Evolutionary conservation across 306 rosid genomes (phyloP), one percentile per base, ranked within the genome.

Genomic region (Lathyrus tuberosus): DNA sequence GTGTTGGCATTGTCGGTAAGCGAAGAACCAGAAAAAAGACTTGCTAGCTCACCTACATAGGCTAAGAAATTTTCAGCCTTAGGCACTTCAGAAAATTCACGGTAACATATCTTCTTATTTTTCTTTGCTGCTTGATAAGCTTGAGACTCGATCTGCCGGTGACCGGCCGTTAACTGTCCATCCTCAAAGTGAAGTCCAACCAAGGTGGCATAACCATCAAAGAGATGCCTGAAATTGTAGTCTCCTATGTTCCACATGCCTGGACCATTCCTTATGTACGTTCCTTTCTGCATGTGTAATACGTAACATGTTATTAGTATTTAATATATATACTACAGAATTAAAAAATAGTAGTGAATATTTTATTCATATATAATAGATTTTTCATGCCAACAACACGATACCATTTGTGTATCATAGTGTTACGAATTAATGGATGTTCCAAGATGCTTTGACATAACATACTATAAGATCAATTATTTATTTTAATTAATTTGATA

Each of bases 81-180:
- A 0, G 99, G 99, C 11, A 78, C 96, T 63, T 94, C 99, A 0
- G 99, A 94, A 56, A 94, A 94, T 65, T 94, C 99, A 5, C 99
- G 92, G 75, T 81, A 94, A 62, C 99, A 91, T 31, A 94, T 30
- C 56, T 87, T 88, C 35, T 80, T 76, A 66, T 81, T 87, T 74
- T 83, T 79, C 86, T 70, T 87, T 5, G 99, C 97, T 0, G 99
- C 95, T 68, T 67, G 77, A 58, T 91, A 94, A 20, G 97, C 99
- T 3, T 86, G 74, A 0, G 99, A 88, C 70, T 94, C 91, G 0
- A 94, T 13, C 37, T 94, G 99, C 4, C 99, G 88, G 77, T 94
- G 99, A 47, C 91, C 89, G 5, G 82, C 88, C 0, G 74, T 41
- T 9, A 94, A 64, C 15, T 80, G 86, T 9, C 99, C 96, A 0